Evolutionary conservation across 78 protist species (phyloP).

Genomic region (Ministeria vibrans): DNA sequence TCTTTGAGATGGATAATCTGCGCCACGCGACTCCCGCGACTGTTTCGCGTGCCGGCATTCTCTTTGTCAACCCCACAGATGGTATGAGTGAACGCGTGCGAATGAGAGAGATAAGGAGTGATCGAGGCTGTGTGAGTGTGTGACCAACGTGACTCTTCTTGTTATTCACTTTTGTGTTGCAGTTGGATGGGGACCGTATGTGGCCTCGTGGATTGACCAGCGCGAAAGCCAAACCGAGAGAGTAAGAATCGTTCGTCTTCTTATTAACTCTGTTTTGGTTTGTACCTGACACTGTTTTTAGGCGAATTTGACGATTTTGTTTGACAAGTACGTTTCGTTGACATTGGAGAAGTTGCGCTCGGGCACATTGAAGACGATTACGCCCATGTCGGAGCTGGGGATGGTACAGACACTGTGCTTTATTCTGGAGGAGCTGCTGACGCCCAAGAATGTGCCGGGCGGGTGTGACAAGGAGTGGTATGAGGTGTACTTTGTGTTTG

Average conservation of each 20-base stretch:
- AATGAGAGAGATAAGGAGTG: too few relatives aligned
- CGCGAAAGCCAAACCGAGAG: conserved; percentile 18
- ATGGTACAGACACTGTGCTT: conserved; percentile 54
- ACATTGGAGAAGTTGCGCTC: conserved; percentile 7
- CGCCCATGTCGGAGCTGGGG: conserved; percentile 52
- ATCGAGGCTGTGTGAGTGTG: too few relatives aligned
- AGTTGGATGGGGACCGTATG: conserved; percentile 79
- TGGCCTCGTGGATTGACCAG: conserved; percentile 56
- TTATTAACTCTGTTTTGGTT: too few relatives aligned
- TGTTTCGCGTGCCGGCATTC: conserved; percentile 86
- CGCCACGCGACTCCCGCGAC: conserved; percentile 85
- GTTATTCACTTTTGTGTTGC: too few relatives aligned
- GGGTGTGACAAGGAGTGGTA: conserved; percentile 26
- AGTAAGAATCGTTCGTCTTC: too few relatives aligned
- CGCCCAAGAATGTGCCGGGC: conserved; percentile 1
- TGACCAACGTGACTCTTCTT: too few relatives aligned
- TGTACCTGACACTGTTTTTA: too few relatives aligned
- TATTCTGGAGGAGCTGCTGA: conserved; percentile 60
- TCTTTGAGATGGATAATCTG: conserved; percentile 74
- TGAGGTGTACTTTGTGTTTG: conserved; percentile 42
- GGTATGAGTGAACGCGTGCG: too few relatives aligned
- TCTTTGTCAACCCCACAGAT: conserved; percentile 73
- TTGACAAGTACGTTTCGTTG: conserved; percentile 17
- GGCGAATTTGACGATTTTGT: conserved; percentile 11
- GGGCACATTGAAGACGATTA: conserved; percentile 29